Conservation (phyloP, 495 filamentous ascomycete genomes). For the Bombardia bombarda region DNA sequence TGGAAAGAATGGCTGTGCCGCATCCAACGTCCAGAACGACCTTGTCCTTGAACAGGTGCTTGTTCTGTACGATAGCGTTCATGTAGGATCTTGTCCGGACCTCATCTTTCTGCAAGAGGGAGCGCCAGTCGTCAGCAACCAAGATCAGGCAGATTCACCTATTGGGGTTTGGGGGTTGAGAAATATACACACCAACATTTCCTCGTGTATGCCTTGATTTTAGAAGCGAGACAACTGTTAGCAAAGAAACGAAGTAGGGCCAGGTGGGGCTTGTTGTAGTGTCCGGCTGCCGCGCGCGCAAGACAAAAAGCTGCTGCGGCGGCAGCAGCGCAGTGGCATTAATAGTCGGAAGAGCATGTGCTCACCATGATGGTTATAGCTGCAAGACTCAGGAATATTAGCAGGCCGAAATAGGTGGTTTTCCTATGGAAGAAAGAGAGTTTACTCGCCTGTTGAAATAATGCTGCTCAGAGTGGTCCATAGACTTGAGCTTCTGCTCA, state of each 20-base stretch:
- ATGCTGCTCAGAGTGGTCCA: constrained; percentile 86
- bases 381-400: constrained; percentile 31
- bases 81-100: constrained; percentile 93
- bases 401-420: too few species aligned
- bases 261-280: too few species aligned
- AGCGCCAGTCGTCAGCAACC: constrained; percentile 5
- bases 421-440: too few species aligned
- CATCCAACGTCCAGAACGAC: constrained; percentile 89
- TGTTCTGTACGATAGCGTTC: constrained; percentile 91
- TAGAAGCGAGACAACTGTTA: constrained; percentile 16
- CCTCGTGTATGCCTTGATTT: constrained; percentile 79
- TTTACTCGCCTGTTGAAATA: constrained; percentile 86
- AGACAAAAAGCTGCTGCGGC: too few species aligned
- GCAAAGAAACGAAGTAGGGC: constrained; percentile 21
- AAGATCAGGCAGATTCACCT: constrained; percentile 7
- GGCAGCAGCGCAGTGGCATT: too few species aligned
- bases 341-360: too few species aligned
- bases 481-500: constrained; percentile 47
- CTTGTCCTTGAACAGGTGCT: constrained; percentile 84
- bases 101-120: constrained; percentile 78
- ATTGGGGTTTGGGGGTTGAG: constrained; percentile 2
- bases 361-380: constrained; percentile 94
- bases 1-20: constrained; percentile 85
- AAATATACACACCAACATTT: constrained; percentile 77
- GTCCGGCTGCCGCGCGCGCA: too few species aligned